phyloP scores from a whole-genome alignment of 805 yeast genomes.

The Metschnikowia lachancei region DNA sequence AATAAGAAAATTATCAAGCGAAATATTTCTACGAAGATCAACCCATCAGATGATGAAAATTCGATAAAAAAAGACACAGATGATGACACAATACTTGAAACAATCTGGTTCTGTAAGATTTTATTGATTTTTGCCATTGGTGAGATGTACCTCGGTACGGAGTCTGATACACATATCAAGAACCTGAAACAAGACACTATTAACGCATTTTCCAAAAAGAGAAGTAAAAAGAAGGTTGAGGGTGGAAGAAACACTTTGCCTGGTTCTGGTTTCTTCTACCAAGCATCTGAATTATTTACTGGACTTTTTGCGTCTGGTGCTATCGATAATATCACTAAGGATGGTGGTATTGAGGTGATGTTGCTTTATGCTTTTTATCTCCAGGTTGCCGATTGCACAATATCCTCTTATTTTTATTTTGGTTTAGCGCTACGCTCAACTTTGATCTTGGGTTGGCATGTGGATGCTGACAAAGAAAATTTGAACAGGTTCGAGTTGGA shows the following conservation, averaged over 20 bases:
- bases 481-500: slow-evolving; percentile 52
- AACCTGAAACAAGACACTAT: slow-evolving; percentile 27
- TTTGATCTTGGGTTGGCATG: slow-evolving; percentile 74
- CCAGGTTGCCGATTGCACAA: slow-evolving; percentile 82
- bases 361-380: slow-evolving; percentile 72
- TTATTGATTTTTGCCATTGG: slow-evolving; percentile 73
- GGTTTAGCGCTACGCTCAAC: slow-evolving; percentile 74
- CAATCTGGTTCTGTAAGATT: slow-evolving; percentile 79
- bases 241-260: slow-evolving; percentile 51
- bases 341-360: slow-evolving; percentile 77
- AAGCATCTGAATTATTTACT: slow-evolving; percentile 75
- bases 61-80: slow-evolving; percentile 43
- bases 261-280: slow-evolving; percentile 74
- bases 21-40: slow-evolving; percentile 25
- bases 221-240: slow-evolving; percentile 16
- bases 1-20: slow-evolving; percentile 38
- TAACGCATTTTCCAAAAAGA: slow-evolving; percentile 19
- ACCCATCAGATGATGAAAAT: slow-evolving; percentile 37
- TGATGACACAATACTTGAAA: slow-evolving; percentile 61
- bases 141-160: slow-evolving; percentile 79
- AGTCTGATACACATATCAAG: slow-evolving; percentile 58
- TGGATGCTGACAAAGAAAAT: slow-evolving; percentile 69
- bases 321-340: slow-evolving; percentile 70
- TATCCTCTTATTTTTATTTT: slow-evolving; percentile 76
- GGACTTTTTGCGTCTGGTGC: slow-evolving; percentile 79